Evolutionary conservation across 495 filamentous ascomycete species (phyloP).

Genomic region (Aspergillus homomorphus): DNA sequence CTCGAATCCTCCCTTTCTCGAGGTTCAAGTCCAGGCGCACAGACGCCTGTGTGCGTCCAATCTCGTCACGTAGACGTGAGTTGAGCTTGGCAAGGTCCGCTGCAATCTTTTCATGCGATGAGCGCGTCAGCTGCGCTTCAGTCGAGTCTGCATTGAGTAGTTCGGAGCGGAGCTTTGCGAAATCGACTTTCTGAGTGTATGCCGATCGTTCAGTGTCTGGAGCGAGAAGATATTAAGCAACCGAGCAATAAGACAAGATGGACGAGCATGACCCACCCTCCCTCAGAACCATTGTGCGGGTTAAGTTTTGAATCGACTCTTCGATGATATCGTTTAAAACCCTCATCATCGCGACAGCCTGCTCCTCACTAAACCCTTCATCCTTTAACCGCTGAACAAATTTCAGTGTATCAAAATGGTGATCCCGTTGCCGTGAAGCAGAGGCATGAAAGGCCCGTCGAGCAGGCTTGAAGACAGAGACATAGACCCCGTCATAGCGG

Average conservation of each 20-base stretch:
- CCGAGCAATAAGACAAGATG: not conserved
- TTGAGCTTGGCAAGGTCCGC: slow-evolving; percentile 94
- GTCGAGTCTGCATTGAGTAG: slow-evolving; percentile 86
- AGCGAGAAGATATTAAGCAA: slow-evolving; percentile 1
- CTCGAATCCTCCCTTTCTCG: slow-evolving; percentile 93
- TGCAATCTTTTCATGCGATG: slow-evolving; percentile 86
- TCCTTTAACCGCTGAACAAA: slow-evolving; percentile 86
- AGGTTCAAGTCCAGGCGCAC: slow-evolving; percentile 91
- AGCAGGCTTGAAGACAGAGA: slow-evolving; percentile 41
- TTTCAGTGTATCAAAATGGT: slow-evolving; percentile 98
- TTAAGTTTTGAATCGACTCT: slow-evolving; percentile 97
- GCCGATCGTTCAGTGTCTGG: slow-evolving; percentile 62
- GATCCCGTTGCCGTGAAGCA: slow-evolving; percentile 59
- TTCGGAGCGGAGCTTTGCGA: slow-evolving; percentile 96
- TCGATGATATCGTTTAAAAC: slow-evolving; percentile 96
- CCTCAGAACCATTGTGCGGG: slow-evolving; percentile 96
- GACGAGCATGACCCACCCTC: slow-evolving; percentile 54
- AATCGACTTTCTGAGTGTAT: slow-evolving; percentile 98
- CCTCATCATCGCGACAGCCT: slow-evolving; percentile 95
- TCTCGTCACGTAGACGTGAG: slow-evolving; percentile 84
- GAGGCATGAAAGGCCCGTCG: slow-evolving; percentile 67
- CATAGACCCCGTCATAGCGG: slow-evolving; percentile 49
- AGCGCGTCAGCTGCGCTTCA: slow-evolving; percentile 81
- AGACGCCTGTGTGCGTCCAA: slow-evolving; percentile 85
- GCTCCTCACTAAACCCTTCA: slow-evolving; percentile 94